These are phyloP conservation scores for Gremmenia infestans DNA, from an alignment of 2,329 filamentous ascomycete genomes.

Conservation along the genomic window DNA sequence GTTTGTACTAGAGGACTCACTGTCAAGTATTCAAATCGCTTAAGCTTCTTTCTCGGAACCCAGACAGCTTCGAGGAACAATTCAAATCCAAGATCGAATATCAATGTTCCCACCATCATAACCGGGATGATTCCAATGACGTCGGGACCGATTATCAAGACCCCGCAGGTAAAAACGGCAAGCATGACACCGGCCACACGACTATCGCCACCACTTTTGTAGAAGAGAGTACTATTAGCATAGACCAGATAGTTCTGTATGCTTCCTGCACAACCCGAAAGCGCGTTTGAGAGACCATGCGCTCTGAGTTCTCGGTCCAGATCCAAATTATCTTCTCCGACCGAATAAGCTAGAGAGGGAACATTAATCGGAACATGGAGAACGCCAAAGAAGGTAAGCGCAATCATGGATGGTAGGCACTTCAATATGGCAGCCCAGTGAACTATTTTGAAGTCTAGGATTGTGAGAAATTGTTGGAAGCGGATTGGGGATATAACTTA, in stretches of 20 bases:
- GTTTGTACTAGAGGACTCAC: constrained; percentile 38
- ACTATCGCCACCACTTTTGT: constrained; percentile 83
- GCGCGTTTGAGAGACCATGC: constrained; percentile 86
- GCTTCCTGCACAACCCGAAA: constrained; percentile 82
- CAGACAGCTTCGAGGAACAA: constrained; percentile 83
- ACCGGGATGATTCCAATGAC: constrained; percentile 93
- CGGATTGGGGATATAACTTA: constrained; percentile 41
- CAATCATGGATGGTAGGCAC: constrained; percentile 90
- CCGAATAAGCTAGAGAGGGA: constrained; percentile 83
- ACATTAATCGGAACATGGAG: constrained; percentile 98
- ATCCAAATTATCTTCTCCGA: constrained; percentile 86
- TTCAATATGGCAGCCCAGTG: constrained; percentile 79
- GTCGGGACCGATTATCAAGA: constrained; percentile 80
- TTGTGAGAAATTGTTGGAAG: constrained; percentile 6
- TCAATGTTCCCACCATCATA: constrained; percentile 93
- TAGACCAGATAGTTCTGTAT: constrained; percentile 98
- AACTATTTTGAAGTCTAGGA: constrained; percentile 69
- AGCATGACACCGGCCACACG: constrained; percentile 82
- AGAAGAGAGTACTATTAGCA: constrained; percentile 95
- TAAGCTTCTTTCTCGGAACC: constrained; percentile 82
- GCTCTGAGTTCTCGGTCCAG: constrained; percentile 88
- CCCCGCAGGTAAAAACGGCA: constrained; percentile 70
- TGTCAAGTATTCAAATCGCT: constrained; percentile 82
- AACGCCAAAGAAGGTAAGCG: constrained; percentile 94
- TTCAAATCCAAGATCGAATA: constrained; percentile 92